phyloP scores from a whole-genome alignment of 1,284 basidiomycete genomes.

The Xerocomus amazonicus region DNA sequence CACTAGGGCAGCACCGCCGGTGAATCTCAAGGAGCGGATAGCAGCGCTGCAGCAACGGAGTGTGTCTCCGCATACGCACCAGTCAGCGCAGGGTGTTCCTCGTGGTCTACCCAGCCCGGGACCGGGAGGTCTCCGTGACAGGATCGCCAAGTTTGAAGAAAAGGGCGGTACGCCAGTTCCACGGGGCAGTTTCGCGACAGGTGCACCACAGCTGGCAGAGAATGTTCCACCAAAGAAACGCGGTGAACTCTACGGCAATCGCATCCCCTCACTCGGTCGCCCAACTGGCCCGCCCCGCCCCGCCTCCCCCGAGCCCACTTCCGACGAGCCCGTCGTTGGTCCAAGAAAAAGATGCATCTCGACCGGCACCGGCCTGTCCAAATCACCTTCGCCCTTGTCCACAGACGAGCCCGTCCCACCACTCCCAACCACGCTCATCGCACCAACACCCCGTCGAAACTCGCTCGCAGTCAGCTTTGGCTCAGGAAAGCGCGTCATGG shows the following conservation, averaged over 20 bases:
- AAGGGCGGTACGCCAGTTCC: constrained; percentile 72
- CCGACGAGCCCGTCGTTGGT: constrained; percentile 10
- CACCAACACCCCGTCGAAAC: constrained; percentile 22
- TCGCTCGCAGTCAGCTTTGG: constrained; percentile 28
- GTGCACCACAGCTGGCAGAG: constrained; percentile 53
- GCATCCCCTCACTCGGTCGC: constrained; percentile 48
- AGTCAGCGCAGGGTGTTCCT: constrained; percentile 31
- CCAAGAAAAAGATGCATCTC: constrained; percentile 34
- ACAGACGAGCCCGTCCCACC: constrained; percentile 27
- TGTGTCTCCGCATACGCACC: constrained; percentile 35
- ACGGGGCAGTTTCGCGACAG: constrained; percentile 68
- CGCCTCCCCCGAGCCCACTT: neutral
- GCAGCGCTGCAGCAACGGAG: constrained; percentile 67
- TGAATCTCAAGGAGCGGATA: constrained; percentile 72
- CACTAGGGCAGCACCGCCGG: constrained; percentile 36
- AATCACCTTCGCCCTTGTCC: constrained; percentile 5
- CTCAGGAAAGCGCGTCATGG: constrained; percentile 17
- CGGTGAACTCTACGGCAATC: constrained; percentile 69
- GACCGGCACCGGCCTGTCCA: constrained; percentile 23
- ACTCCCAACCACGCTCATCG: constrained; percentile 15
- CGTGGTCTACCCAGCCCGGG: constrained; percentile 24
- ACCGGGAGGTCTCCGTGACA: constrained; percentile 54
- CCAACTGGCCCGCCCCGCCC: constrained; percentile 27
- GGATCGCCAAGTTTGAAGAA: constrained; percentile 73
- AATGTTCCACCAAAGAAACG: constrained; percentile 45